Percentiles rank a stretch among this genome's conserved stretches.
Evolutionary conservation across 441 rosid species (phyloP).

Genomic region (Theobroma grandiflorum): DNA sequence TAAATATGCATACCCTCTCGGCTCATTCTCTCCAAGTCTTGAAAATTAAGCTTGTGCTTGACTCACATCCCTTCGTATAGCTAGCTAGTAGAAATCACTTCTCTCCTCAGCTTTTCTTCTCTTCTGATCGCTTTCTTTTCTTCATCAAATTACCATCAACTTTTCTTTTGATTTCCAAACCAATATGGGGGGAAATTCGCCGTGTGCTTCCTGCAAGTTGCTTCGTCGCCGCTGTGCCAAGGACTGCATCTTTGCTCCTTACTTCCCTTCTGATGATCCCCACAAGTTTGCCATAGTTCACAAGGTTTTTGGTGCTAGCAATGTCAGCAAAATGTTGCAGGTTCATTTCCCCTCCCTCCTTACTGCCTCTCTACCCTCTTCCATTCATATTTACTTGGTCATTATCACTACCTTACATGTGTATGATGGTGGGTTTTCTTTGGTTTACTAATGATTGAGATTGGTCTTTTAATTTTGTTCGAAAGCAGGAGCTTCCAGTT

Average conservation of each 20-base stretch:
- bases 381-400: no score
- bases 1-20: conserved; percentile 38
- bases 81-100: not conserved
- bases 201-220: conserved; percentile 63
- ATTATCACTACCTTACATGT: no score
- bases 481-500: conserved; percentile 49
- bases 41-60: not conserved
- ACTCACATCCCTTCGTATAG: not conserved
- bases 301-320: conserved; percentile 66
- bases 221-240: conserved; percentile 57
- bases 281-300: conserved; percentile 61
- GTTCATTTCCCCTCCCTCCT: conserved; percentile 18
- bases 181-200: conserved; percentile 56
- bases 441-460: not conserved
- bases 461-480: not conserved
- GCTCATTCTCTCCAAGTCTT: conserved; percentile 28
- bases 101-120: not conserved
- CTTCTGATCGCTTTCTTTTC: not conserved
- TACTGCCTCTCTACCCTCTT: no score
- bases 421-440: no score
- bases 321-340: conserved; percentile 63
- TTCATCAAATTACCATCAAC: not conserved
- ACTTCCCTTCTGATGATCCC: conserved; percentile 59
- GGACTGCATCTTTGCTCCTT: conserved; percentile 62
- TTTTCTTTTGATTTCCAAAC: not conserved